Percentiles rank a stretch among this genome's conserved stretches.
phyloP scores from a whole-genome alignment of 805 yeast species.

The Candida schatavii region DNA sequence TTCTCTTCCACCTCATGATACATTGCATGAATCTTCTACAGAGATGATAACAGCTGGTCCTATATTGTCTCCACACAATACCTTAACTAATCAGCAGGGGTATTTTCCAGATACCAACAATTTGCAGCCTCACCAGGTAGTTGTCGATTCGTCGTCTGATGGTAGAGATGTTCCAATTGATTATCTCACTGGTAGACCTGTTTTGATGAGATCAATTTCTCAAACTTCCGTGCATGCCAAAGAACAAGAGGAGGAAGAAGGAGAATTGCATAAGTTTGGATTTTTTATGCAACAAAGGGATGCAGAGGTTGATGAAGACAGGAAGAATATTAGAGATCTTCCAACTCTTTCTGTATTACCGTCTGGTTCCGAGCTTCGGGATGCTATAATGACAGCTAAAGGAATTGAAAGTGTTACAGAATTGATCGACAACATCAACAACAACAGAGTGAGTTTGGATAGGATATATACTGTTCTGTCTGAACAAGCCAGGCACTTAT shows the following conservation, averaged over 20 bases:
- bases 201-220: constrained; percentile 59
- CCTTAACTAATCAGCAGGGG: constrained; percentile 13
- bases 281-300: constrained; percentile 67
- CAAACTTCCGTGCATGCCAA: constrained; percentile 68
- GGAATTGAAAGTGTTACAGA: constrained; percentile 71
- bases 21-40: constrained; percentile 47
- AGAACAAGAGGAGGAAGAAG: constrained; percentile 86
- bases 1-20: constrained; percentile 17
- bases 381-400: constrained; percentile 68
- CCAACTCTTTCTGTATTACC: constrained; percentile 44
- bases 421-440: constrained; percentile 61
- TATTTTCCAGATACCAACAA: constrained; percentile 24
- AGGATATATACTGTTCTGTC: constrained; percentile 38
- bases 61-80: constrained; percentile 44
- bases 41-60: constrained; percentile 54
- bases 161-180: constrained; percentile 58
- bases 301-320: constrained; percentile 12
- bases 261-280: constrained; percentile 87
- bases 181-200: constrained; percentile 68
- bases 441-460: constrained; percentile 49
- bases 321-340: constrained; percentile 10
- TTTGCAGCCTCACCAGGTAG: constrained; percentile 67
- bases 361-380: constrained; percentile 52
- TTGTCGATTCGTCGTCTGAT: constrained; percentile 57
- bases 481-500: not conserved